Conservation (phyloP, 148 eudicot genomes). For the Beta vulgaris region DNA sequence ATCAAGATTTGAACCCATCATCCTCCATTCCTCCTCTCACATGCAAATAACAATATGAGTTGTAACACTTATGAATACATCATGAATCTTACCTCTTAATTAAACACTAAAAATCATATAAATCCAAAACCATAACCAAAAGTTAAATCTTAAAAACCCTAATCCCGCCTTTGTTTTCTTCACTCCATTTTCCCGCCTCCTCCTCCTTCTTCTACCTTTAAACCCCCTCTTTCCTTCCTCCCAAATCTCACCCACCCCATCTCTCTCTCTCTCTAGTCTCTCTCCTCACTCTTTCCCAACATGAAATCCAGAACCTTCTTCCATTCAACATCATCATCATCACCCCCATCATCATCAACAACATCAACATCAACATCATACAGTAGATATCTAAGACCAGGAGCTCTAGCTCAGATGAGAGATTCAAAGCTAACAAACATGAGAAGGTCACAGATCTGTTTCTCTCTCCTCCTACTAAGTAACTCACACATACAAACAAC, state of each 20-base stretch:
- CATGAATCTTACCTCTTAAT: too few species aligned
- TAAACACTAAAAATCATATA: too few species aligned
- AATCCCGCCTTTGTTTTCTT: slow-evolving; percentile 20
- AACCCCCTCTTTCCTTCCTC: not conserved
- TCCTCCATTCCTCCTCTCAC: too few species aligned
- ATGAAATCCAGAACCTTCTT: slow-evolving; percentile 13
- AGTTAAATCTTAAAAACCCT: slow-evolving; percentile 20
- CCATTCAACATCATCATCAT: not conserved
- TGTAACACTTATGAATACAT: too few species aligned
- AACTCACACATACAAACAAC: not conserved
- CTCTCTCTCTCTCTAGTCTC: not conserved
- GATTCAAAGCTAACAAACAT: slow-evolving; percentile 7
- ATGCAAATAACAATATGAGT: too few species aligned
- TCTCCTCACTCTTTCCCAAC: not conserved
- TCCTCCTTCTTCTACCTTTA: not conserved
- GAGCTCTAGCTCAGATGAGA: slow-evolving; percentile 26
- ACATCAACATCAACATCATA: not conserved
- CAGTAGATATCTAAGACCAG: slow-evolving; percentile 21
- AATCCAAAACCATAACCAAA: too few species aligned
- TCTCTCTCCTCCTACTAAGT: slow-evolving; percentile 1
- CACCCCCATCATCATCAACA: not conserved
- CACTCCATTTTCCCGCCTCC: slow-evolving; percentile 7
- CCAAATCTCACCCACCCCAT: not conserved
- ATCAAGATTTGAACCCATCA: too few species aligned
- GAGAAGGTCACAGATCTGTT: slow-evolving; percentile 11